A percentile compares a stretch with the other conserved stretches of the same genome.
Conservation (phyloP, 441 rosid species). For the Aquilaria agallochum region DNA sequence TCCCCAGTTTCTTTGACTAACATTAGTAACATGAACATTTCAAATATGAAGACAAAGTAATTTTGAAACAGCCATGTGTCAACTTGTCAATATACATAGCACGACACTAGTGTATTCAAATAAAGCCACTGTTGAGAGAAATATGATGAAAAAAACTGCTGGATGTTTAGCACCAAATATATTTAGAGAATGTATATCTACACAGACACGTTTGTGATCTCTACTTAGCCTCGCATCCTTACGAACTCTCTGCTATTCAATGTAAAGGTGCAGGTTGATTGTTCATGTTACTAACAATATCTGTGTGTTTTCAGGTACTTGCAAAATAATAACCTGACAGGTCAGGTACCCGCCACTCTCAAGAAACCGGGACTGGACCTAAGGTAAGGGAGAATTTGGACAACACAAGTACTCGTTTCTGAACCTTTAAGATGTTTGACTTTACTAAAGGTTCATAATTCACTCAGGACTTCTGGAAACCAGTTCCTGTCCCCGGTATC, state of each 20-base stretch:
- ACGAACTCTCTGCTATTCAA: background rate
- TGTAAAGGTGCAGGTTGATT: constrained; percentile 10
- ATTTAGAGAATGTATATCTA: too few species aligned
- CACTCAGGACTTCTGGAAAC: constrained; percentile 56
- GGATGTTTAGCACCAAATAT: too few species aligned
- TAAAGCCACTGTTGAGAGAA: too few species aligned
- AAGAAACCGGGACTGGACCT: constrained; percentile 47
- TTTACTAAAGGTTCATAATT: constrained; percentile 14
- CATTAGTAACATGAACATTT: too few species aligned
- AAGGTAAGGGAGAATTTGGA: constrained; percentile 31
- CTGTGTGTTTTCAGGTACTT: constrained; percentile 47
- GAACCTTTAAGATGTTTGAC: constrained; percentile 9
- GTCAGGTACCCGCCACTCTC: constrained; percentile 56
- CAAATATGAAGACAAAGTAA: too few species aligned
- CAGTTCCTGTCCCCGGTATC: constrained; percentile 43
- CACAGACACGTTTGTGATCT: too few species aligned
- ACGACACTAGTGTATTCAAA: too few species aligned
- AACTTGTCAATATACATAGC: too few species aligned
- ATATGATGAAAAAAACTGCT: too few species aligned
- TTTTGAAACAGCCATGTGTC: too few species aligned
- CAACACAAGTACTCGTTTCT: constrained; percentile 1
- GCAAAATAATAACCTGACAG: constrained; percentile 79
- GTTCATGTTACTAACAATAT: constrained; percentile 14
- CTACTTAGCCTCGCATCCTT: too few species aligned
- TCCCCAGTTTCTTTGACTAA: too few species aligned